Percentiles rank a stretch among this genome's conserved stretches.
These are phyloP conservation scores for Xylaria telfairii DNA, from an alignment of 495 filamentous ascomycete genomes.

Conservation along the genomic window DNA sequence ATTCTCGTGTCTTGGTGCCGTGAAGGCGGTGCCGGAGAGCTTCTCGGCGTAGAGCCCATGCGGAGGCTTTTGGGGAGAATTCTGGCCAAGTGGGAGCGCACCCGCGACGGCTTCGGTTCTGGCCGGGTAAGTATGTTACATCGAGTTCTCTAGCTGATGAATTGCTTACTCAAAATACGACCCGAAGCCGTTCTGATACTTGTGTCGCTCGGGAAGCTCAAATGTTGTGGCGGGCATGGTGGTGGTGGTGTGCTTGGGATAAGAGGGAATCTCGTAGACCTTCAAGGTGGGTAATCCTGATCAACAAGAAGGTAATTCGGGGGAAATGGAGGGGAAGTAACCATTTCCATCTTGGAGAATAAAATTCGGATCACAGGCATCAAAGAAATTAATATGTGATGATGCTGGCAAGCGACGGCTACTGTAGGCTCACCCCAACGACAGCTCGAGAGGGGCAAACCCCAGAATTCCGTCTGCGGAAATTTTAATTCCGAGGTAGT, in stretches of 20 bases:
- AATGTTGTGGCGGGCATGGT: conserved; percentile 66
- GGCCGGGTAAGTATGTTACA: neutral
- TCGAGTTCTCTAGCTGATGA: neutral
- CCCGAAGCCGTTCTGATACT: conserved; percentile 72
- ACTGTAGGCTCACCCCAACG: conserved; percentile 29
- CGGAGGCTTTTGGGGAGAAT: conserved; percentile 87
- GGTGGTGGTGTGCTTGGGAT: conserved; percentile 7
- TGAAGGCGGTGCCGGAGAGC: conserved; percentile 93
- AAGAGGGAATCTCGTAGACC: neutral
- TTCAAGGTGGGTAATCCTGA: neutral
- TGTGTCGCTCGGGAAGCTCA: conserved; percentile 63
- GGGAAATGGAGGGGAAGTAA: neutral
- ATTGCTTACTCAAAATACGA: conserved; percentile 64
- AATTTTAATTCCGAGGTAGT: conserved; percentile 6
- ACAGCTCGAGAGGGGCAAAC: conserved; percentile 21
- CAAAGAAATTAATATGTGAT: neutral
- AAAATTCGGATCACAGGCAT: neutral
- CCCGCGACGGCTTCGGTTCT: conserved; percentile 55
- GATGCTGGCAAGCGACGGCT: conserved; percentile 24
- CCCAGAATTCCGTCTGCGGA: conserved; percentile 24
- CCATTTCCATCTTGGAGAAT: neutral
- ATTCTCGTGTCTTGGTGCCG: conserved; percentile 86
- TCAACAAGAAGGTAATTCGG: neutral
- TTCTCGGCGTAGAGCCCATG: conserved; percentile 91
- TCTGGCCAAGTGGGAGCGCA: conserved; percentile 67